phyloP scores from a whole-genome alignment of 768 basidiomycete species.

The Podaxis pistillaris region DNA sequence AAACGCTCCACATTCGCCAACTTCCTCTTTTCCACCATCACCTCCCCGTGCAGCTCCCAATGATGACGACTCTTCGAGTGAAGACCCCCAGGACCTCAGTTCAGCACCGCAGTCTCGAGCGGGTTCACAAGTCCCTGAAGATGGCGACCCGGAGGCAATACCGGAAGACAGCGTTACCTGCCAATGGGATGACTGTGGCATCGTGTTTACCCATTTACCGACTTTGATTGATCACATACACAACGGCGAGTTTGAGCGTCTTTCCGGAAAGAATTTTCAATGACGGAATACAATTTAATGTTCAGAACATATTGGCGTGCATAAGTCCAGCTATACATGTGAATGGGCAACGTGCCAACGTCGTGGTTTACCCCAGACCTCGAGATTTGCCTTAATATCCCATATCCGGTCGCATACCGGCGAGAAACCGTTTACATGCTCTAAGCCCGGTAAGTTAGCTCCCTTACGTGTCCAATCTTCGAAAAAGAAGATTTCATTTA shows the following conservation, averaged over 20 bases:
- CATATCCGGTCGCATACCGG: constrained; percentile 93
- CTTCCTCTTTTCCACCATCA: constrained; percentile 1
- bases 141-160: not conserved
- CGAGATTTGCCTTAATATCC: constrained; percentile 85
- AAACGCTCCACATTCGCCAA: not conserved
- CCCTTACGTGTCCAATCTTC: constrained; percentile 12
- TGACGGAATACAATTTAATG: constrained; percentile 3
- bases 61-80: constrained; percentile 9
- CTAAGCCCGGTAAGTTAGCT: constrained; percentile 61
- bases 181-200: constrained; percentile 80
- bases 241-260: constrained; percentile 49
- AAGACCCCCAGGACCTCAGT: constrained; percentile 4
- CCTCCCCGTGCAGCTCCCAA: not conserved
- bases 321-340: constrained; percentile 85
- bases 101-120: constrained; percentile 6
- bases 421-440: constrained; percentile 89
- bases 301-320: constrained; percentile 77
- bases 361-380: constrained; percentile 80
- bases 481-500: constrained; percentile 13
- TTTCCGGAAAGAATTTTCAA: constrained; percentile 1
- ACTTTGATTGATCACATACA: constrained; percentile 84
- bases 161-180: constrained; percentile 67
- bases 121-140: constrained; percentile 7
- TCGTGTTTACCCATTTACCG: constrained; percentile 69
- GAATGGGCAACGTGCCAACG: constrained; percentile 85